Base-by-base conservation (phyloP, 257 asterid genomes). In the Linaria vulgaris region DNA sequence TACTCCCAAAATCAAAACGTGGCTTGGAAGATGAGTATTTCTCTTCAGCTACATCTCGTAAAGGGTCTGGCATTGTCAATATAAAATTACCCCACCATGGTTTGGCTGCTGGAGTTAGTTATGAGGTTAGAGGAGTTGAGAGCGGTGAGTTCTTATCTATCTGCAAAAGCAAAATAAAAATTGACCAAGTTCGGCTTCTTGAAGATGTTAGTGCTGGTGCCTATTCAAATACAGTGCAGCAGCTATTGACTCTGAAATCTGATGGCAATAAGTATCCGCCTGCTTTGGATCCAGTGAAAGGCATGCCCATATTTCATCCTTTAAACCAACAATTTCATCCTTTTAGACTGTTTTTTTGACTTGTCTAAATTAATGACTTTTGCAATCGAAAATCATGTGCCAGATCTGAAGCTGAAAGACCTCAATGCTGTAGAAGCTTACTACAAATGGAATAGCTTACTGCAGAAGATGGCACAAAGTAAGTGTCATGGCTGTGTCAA, bases 401-500 rank as follows among this genome's bases (percentile, higher is more conserved):
- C 84, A 92, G 99, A 94, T 78, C 80, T 90, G 84, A 94, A 94
- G 88, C 72, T 94, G 83, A 90, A 63, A 71, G 95, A 87, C 72
- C 17, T 81, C 59, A 27, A 77, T 22, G 81, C 80, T 69, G 90
- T 94, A 12, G 80, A 83, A 58, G 85, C 65, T 73, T 90, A 94
- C 75, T 53, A 72, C 67, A 83, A 80, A 72, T 78, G 83, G 96
- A 82, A 85, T 17, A 68, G 58, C 70, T 84, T 94, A 70, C 72
- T 87, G 79, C 97, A 85, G 75, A 84, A 85, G 76, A 90, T 94
- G 96, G 72, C 88, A 23, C 90, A 82, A 69, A 94, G 81, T 70
- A 94, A 87, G 86, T 94, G 99, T 58, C 95, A 85, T 66, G 95
- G 95, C 54, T 94, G 99, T 72, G 67, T 84, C 60, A 94, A 94